These are phyloP conservation scores for Elsinoe ampelina DNA, from an alignment of 2,329 filamentous ascomycete species.

Conservation along the genomic window DNA sequence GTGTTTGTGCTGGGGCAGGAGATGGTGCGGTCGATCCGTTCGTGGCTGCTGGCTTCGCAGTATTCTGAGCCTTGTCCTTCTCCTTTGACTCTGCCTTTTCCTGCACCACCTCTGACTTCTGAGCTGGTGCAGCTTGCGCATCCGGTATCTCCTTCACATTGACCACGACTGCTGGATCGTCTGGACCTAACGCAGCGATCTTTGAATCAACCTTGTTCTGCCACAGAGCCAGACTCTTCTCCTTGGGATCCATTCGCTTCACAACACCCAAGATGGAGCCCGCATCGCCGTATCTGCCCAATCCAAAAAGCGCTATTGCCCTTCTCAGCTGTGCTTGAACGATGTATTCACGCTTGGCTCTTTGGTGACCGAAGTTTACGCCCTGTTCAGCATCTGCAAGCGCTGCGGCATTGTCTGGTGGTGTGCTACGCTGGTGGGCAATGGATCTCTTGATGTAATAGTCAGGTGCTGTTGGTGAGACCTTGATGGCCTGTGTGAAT, in stretches of 20 bases:
- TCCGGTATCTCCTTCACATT: conserved; percentile 45
- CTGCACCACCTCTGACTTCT: neutral
- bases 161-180: conserved; percentile 38
- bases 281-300: conserved; percentile 66
- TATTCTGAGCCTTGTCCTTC: conserved; percentile 11
- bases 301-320: conserved; percentile 60
- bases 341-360: conserved; percentile 67
- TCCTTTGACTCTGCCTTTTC: conserved; percentile 16
- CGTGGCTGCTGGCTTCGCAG: neutral
- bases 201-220: conserved; percentile 45
- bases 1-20: conserved; percentile 30
- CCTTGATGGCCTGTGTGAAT: conserved; percentile 56
- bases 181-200: conserved; percentile 40
- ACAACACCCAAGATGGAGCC: conserved; percentile 57
- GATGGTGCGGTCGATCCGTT: neutral
- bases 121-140: neutral
- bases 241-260: conserved; percentile 43
- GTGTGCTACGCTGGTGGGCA: conserved; percentile 57
- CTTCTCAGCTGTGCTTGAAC: conserved; percentile 74
- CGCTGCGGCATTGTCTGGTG: conserved; percentile 37
- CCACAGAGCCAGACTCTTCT: conserved; percentile 50
- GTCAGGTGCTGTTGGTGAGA: conserved; percentile 55
- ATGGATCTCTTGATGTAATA: conserved; percentile 79
- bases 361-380: conserved; percentile 57
- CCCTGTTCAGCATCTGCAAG: conserved; percentile 41